Percentiles rank a stretch among this genome's conserved stretches.
These are phyloP conservation scores for Aspergillus pseudoterreus DNA, from an alignment of 2,329 filamentous ascomycete species.

Conservation along the genomic window DNA sequence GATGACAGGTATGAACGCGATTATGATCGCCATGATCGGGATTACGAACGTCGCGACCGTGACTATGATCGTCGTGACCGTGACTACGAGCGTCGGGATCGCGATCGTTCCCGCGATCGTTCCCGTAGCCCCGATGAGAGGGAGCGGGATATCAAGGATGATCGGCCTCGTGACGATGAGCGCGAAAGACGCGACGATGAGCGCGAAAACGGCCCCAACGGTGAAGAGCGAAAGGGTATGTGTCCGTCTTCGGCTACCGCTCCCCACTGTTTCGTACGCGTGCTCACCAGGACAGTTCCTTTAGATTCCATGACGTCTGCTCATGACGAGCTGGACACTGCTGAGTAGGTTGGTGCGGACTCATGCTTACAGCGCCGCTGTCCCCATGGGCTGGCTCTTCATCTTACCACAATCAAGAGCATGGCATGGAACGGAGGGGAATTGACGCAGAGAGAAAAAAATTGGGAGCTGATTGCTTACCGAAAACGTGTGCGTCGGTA, in stretches of 20 bases:
- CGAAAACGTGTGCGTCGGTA: background rate
- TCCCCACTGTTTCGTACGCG: background rate
- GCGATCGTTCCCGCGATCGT: conserved; percentile 63
- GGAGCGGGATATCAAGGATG: conserved; percentile 47
- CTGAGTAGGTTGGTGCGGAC: conserved; percentile 58
- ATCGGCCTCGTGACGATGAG: conserved; percentile 54
- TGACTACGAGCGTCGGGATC: conserved; percentile 48
- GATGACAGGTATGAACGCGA: conserved; percentile 81
- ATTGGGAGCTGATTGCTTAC: background rate
- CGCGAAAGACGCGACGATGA: conserved; percentile 67
- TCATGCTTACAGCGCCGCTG: conserved; percentile 5
- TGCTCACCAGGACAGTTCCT: conserved; percentile 38
- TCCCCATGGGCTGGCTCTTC: background rate
- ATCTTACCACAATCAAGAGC: background rate
- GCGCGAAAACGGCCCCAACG: conserved; percentile 74
- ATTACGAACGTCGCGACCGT: conserved; percentile 67
- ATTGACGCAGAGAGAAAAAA: background rate
- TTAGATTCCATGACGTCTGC: conserved; percentile 75
- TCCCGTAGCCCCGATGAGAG: conserved; percentile 67
- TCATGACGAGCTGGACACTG: conserved; percentile 94
- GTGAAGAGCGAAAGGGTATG: conserved; percentile 84
- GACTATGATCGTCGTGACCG: conserved; percentile 62
- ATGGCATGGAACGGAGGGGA: background rate
- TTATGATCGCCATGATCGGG: conserved; percentile 65
- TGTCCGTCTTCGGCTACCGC: no score